A percentile compares a stretch with the other conserved stretches of the same genome.
phyloP scores from a whole-genome alignment of 208 protist genomes.

The Trypanosomatidae sp. region DNA sequence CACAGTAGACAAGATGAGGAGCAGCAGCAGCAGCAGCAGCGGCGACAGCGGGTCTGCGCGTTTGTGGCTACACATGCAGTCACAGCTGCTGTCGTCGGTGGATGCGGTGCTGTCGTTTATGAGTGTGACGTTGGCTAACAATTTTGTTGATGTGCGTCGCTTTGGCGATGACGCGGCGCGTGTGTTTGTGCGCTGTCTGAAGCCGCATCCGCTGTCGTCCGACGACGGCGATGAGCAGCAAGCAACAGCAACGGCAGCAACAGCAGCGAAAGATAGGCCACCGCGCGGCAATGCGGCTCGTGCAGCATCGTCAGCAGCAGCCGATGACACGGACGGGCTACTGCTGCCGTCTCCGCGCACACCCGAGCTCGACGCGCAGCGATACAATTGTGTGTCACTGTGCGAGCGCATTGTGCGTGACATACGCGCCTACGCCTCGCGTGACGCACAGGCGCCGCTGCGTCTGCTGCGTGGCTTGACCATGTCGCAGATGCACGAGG shows the following conservation, averaged over 20 bases:
- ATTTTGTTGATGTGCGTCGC: conserved; percentile 11
- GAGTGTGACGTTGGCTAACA: background rate
- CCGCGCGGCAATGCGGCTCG: too few species aligned
- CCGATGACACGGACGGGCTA: background rate
- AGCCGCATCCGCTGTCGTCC: conserved; percentile 9
- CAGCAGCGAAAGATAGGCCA: too few species aligned
- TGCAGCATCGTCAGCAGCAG: too few species aligned
- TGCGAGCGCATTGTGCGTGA: conserved; percentile 1
- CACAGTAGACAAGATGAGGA: too few species aligned
- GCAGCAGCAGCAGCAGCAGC: too few species aligned
- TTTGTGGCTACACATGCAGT: too few species aligned
- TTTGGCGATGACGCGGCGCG: conserved; percentile 7
- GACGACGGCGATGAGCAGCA: background rate
- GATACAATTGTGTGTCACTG: conserved; percentile 7
- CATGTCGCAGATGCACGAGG: conserved; percentile 20
- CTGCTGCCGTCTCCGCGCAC: background rate
- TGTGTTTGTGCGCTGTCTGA: conserved; percentile 12
- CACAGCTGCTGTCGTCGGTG: too few species aligned
- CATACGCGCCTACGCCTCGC: conserved; percentile 1
- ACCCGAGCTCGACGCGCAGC: conserved; percentile 5
- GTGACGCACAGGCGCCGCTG: background rate
- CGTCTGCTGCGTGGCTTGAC: conserved; percentile 9
- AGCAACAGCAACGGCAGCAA: background rate
- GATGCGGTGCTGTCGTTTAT: background rate
- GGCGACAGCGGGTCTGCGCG: too few species aligned